A percentile compares a stretch with the other conserved stretches of the same genome.
Evolutionary conservation across 768 basidiomycete genomes (phyloP).

Genomic region (Roridomyces roridus): DNA sequence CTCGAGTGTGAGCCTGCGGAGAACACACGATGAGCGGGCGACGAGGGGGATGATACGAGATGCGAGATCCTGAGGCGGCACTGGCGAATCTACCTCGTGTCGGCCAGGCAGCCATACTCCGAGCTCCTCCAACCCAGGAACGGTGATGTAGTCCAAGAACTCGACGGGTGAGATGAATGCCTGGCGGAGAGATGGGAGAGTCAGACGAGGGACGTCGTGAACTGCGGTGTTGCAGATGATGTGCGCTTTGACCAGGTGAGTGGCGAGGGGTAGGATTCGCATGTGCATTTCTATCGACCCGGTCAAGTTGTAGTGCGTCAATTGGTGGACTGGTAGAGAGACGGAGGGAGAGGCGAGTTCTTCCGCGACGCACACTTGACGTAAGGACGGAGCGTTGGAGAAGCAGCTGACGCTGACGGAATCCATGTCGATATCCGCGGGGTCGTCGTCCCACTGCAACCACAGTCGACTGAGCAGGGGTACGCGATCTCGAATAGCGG

Average conservation of each 20-base stretch:
- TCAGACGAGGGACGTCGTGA: not conserved
- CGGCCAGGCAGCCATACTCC: too few species aligned
- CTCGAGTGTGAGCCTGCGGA: too few species aligned
- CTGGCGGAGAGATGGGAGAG: not conserved
- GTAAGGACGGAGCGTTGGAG: not conserved
- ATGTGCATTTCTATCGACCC: not conserved
- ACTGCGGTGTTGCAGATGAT: not conserved
- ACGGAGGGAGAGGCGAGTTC: not conserved
- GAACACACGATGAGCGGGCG: too few species aligned
- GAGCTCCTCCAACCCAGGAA: not conserved
- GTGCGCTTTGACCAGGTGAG: not conserved
- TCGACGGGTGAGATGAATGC: not conserved
- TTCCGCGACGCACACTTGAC: not conserved
- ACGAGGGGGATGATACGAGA: too few species aligned
- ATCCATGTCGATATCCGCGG: not conserved
- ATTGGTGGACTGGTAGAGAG: not conserved
- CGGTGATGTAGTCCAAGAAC: not conserved
- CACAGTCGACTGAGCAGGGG: not conserved
- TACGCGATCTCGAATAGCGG: not conserved
- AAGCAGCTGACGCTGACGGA: not conserved
- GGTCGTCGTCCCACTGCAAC: not conserved
- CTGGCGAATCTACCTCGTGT: too few species aligned
- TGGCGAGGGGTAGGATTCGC: not conserved
- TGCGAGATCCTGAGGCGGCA: too few species aligned
- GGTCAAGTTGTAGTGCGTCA: slow-evolving; percentile 1